Conservation (phyloP, 805 yeast genomes). For the Teunomyces atbi region DNA sequence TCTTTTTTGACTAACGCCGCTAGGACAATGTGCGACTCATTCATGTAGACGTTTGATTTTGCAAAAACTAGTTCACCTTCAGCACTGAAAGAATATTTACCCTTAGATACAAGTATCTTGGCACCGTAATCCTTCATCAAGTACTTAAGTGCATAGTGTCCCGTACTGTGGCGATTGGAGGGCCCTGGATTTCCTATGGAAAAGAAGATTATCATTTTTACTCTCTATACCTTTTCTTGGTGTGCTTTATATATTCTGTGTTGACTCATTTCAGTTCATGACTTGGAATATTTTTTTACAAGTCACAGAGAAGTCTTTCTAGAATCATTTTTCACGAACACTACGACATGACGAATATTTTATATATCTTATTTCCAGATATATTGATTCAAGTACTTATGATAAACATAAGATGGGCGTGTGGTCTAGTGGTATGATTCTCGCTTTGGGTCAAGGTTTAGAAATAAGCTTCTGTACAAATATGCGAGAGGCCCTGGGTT, state of each 20-base stretch:
- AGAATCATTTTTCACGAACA: too few relatives aligned
- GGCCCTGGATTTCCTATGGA: conserved; percentile 44
- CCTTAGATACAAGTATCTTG: conserved; percentile 26
- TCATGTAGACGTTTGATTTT: conserved; percentile 40
- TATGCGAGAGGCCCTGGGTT: conserved; percentile 34
- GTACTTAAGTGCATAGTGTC: conserved; percentile 32
- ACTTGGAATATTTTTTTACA: not conserved
- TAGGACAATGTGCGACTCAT: conserved; percentile 35
- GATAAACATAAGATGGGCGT: conserved; percentile 13
- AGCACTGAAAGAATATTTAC: conserved; percentile 27
- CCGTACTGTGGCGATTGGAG: conserved; percentile 39
- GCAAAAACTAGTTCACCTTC: conserved; percentile 26
- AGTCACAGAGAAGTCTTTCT: too few relatives aligned
- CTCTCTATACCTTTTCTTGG: not conserved
- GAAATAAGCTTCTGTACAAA: conserved; percentile 9
- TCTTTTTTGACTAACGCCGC: conserved; percentile 22
- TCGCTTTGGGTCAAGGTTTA: conserved; percentile 17
- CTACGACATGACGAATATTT: too few relatives aligned
- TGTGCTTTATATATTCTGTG: not conserved
- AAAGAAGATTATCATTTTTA: conserved; percentile 18
- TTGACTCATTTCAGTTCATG: not conserved
- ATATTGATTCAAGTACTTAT: not conserved
- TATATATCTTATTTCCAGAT: too few relatives aligned
- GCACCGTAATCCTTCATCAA: conserved; percentile 26
- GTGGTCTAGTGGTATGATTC: conserved; percentile 27